These are phyloP conservation scores for Tephrocybe sp. DNA, from an alignment of 768 basidiomycete species.

Conservation along the genomic window DNA sequence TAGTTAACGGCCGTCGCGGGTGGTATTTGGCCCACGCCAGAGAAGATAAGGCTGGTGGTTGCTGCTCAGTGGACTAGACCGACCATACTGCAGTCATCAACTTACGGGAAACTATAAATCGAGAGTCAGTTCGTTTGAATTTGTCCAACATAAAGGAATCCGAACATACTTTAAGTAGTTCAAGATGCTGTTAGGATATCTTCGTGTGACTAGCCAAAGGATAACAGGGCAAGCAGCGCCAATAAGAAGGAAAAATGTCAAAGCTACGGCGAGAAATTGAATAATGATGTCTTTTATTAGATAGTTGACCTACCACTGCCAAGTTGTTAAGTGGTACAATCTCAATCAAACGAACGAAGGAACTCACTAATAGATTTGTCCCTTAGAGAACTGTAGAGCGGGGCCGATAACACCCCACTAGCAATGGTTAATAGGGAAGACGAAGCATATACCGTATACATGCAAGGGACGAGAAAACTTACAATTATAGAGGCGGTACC, in stretches of 20 bases:
- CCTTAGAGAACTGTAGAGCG: conserved; percentile 50
- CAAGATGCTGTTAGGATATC: conserved; percentile 61
- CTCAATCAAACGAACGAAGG: neutral
- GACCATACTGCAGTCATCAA: neutral
- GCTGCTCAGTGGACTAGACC: neutral
- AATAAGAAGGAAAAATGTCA: conserved; percentile 72
- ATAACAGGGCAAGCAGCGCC: conserved; percentile 67
- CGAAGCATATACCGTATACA: conserved; percentile 2
- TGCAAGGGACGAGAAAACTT: conserved; percentile 22
- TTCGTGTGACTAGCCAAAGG: conserved; percentile 60
- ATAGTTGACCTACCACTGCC: conserved; percentile 19
- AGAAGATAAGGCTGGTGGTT: conserved; percentile 57
- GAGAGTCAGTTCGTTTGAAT: conserved; percentile 1
- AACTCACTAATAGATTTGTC: conserved; percentile 59
- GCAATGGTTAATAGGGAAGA: conserved; percentile 11
- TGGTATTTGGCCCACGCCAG: conserved; percentile 69
- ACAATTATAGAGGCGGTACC: conserved; percentile 60
- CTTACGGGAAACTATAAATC: conserved; percentile 47
- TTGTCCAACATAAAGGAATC: neutral
- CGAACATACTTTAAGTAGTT: conserved; percentile 68
- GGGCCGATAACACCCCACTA: conserved; percentile 74
- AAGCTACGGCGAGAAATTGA: conserved; percentile 29
- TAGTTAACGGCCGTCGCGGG: conserved; percentile 87
- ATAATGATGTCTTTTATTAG: too few species aligned
- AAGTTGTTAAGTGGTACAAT: neutral